A percentile compares a stretch with the other conserved stretches of the same genome.
These are phyloP conservation scores for Linderniella brevidens DNA, from an alignment of 257 asterid genomes.

Conservation along the genomic window DNA sequence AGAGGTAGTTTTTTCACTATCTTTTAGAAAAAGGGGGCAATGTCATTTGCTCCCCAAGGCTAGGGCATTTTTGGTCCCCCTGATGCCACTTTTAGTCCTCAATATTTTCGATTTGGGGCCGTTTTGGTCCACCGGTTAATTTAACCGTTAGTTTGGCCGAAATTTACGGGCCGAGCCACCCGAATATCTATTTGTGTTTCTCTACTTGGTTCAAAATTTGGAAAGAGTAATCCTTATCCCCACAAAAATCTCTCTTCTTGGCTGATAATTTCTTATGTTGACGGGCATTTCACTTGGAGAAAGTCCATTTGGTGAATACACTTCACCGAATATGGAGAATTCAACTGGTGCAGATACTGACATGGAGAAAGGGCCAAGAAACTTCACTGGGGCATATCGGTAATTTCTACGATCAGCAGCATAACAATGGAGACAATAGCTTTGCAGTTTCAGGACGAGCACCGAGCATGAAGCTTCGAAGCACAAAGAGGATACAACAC, in stretches of 20 bases:
- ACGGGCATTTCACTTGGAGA: conserved; percentile 45
- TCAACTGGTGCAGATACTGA: conserved; percentile 36
- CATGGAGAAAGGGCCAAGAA: conserved; percentile 40
- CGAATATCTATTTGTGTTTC: too few species aligned
- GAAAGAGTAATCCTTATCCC: too few species aligned
- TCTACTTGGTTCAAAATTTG: too few species aligned
- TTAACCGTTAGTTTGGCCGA: too few species aligned
- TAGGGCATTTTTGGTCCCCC: conserved; percentile 1
- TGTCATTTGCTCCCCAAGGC: neutral
- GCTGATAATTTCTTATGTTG: conserved; percentile 12
- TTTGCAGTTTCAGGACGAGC: conserved; percentile 8
- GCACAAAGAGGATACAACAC: conserved; percentile 27
- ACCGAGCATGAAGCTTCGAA: conserved; percentile 20
- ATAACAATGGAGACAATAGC: conserved; percentile 6
- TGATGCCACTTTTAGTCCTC: neutral
- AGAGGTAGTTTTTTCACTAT: conserved; percentile 28
- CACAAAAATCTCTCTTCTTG: conserved; percentile 2
- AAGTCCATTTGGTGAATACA: conserved; percentile 64
- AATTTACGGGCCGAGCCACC: too few species aligned
- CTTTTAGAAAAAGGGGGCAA: neutral
- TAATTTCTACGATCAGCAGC: conserved; percentile 29
- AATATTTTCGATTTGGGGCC: too few species aligned
- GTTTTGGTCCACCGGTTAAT: too few species aligned
- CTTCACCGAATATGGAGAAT: conserved; percentile 53
- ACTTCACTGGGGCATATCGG: conserved; percentile 30